Percentiles rank a stretch among this genome's conserved stretches.
These are phyloP conservation scores for Bidens hawaiensis DNA, from an alignment of 140 eudicot species.

Conservation along the genomic window DNA sequence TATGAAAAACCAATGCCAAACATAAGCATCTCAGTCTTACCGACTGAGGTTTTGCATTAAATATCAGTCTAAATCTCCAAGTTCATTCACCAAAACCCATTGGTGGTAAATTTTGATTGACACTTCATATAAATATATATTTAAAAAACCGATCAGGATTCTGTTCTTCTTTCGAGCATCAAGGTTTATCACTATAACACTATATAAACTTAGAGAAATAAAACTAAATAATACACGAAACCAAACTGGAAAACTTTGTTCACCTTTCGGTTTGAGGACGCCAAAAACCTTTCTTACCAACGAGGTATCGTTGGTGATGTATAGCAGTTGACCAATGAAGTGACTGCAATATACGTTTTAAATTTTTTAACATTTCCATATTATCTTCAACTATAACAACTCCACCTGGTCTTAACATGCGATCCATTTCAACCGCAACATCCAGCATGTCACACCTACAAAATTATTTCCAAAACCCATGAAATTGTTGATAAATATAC, in stretches of 20 bases:
- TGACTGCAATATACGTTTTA: slow-evolving; percentile 50
- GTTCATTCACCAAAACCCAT: no score
- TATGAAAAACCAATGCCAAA: no score
- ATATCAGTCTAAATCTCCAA: no score
- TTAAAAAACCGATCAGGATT: background rate
- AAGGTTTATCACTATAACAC: slow-evolving; percentile 10
- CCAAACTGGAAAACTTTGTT: slow-evolving; percentile 1
- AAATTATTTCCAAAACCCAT: background rate
- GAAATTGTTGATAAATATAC: background rate
- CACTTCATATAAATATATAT: slow-evolving; percentile 11
- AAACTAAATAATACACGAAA: slow-evolving; percentile 17
- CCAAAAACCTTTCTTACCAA: slow-evolving; percentile 85
- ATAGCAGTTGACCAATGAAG: slow-evolving; percentile 78
- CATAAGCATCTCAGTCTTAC: no score
- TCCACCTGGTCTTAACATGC: slow-evolving; percentile 88
- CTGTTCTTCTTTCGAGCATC: slow-evolving; percentile 16
- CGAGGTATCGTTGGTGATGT: slow-evolving; percentile 63
- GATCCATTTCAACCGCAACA: slow-evolving; percentile 81
- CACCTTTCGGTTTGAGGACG: slow-evolving; percentile 34
- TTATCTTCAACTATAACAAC: slow-evolving; percentile 67
- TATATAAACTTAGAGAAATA: slow-evolving; percentile 12
- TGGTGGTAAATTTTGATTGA: background rate
- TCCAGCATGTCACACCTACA: slow-evolving; percentile 78
- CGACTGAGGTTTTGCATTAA: no score
- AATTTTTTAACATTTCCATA: slow-evolving; percentile 41